Conservation (phyloP, 345 rosid species). For the Firmiana major region DNA sequence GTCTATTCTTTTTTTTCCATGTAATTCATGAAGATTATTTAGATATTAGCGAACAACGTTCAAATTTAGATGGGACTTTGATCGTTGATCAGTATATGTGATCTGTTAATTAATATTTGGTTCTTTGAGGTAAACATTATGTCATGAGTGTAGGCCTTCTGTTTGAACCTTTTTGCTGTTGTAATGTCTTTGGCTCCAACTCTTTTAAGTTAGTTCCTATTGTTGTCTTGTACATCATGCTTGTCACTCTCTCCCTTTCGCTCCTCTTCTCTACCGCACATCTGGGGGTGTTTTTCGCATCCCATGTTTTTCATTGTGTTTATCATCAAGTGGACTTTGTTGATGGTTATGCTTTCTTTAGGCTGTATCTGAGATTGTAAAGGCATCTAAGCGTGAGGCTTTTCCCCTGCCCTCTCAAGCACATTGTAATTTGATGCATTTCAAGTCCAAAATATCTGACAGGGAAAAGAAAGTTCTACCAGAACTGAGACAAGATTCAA, state of each 20-base stretch:
- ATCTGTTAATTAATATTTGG: background rate
- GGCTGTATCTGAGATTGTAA: slow-evolving; percentile 79
- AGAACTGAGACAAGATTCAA: slow-evolving; percentile 27
- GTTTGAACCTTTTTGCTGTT: background rate
- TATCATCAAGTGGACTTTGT: background rate
- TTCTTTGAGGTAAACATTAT: background rate
- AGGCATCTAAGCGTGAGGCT: slow-evolving; percentile 75
- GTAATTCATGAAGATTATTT: background rate
- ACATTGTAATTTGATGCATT: slow-evolving; percentile 37
- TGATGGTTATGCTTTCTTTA: slow-evolving; percentile 27
- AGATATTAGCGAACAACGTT: background rate
- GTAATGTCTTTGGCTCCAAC: background rate
- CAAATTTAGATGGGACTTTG: background rate
- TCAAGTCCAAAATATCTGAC: slow-evolving; percentile 43
- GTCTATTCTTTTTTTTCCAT: background rate
- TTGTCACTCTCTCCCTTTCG: background rate
- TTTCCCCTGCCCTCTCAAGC: slow-evolving; percentile 49
- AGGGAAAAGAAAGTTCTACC: slow-evolving; percentile 23
- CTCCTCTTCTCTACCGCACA: background rate
- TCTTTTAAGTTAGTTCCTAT: background rate
- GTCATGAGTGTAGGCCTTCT: background rate
- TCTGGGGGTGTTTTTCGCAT: background rate
- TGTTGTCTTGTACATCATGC: background rate
- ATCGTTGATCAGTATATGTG: background rate
- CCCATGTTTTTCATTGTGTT: background rate